A percentile compares a stretch with the other conserved stretches of the same genome.
These are phyloP conservation scores for Lophiotrema nucula DNA, from an alignment of 495 filamentous ascomycete genomes.

Conservation along the genomic window DNA sequence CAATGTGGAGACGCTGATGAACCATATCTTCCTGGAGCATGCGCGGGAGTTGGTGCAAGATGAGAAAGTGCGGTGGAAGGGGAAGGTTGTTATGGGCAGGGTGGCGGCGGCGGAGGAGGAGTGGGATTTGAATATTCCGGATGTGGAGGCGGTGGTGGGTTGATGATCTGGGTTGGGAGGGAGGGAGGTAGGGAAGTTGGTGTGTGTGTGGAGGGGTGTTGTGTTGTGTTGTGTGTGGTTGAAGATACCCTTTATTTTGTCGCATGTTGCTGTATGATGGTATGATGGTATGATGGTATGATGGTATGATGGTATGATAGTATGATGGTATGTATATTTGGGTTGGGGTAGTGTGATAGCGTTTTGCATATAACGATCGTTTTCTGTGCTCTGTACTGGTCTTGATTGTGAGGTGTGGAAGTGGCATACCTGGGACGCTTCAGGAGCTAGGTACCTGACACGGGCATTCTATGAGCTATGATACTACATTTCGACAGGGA, in stretches of 20 bases:
- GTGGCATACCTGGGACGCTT: too few relatives aligned
- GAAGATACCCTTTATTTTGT: background rate
- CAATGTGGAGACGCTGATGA: conserved; percentile 46
- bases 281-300: too few relatives aligned
- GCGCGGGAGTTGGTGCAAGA: conserved; percentile 9
- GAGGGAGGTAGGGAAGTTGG: background rate
- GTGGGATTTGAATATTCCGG: conserved; percentile 34
- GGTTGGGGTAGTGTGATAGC: too few relatives aligned
- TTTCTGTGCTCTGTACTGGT: too few relatives aligned
- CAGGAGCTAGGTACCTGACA: too few relatives aligned
- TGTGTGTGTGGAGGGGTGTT: background rate
- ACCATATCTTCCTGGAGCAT: conserved; percentile 42
- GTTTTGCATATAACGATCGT: too few relatives aligned
- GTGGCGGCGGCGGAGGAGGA: conserved; percentile 22
- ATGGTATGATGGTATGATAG: too few relatives aligned
- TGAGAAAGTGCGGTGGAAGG: conserved; percentile 12
- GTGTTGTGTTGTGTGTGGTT: background rate
- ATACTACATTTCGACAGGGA: too few relatives aligned
- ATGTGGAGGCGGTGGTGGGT: background rate
- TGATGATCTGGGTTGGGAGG: background rate
- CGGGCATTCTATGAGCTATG: too few relatives aligned
- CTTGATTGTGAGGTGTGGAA: too few relatives aligned
- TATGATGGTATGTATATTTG: too few relatives aligned
- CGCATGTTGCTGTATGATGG: too few relatives aligned
- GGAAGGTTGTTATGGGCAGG: conserved; percentile 21